Percentiles rank a stretch among this genome's conserved stretches.
These are phyloP conservation scores for Orbilia quercus DNA, from an alignment of 2,329 filamentous ascomycete genomes.

Conservation along the genomic window DNA sequence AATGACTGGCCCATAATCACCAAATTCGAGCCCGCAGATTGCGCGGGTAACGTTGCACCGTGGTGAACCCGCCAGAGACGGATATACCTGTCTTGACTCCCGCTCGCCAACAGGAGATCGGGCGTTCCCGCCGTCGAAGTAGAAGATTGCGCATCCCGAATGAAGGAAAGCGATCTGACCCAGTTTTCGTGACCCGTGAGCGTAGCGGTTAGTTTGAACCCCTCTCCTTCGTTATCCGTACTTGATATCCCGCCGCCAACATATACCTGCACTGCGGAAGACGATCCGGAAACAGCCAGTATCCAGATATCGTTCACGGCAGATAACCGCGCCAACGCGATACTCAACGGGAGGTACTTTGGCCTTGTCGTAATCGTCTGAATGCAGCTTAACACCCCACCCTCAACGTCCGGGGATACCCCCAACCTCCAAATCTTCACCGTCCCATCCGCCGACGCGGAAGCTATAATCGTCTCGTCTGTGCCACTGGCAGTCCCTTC, in stretches of 20 bases:
- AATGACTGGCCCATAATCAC: conserved; percentile 68
- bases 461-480: conserved; percentile 65
- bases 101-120: conserved; percentile 86
- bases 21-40: conserved; percentile 69
- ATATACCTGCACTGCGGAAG: conserved; percentile 82
- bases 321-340: conserved; percentile 74
- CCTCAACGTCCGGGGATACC: conserved; percentile 58
- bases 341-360: conserved; percentile 81
- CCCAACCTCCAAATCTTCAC: conserved; percentile 76
- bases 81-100: conserved; percentile 97
- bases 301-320: conserved; percentile 67
- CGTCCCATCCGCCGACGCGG: conserved; percentile 73
- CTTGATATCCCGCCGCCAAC: conserved; percentile 18
- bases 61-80: conserved; percentile 87
- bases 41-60: conserved; percentile 73
- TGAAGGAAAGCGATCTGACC: conserved; percentile 87
- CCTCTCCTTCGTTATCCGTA: conserved; percentile 58
- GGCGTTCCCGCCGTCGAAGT: conserved; percentile 64
- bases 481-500: neutral
- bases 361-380: conserved; percentile 79
- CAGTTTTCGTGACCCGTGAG: conserved; percentile 93
- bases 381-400: conserved; percentile 65
- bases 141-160: conserved; percentile 68
- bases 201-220: conserved; percentile 78
- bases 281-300: conserved; percentile 87